These are phyloP conservation scores for Chimonanthus praecox DNA, from an alignment of 164 flowering plant species.

Conservation along the genomic window DNA sequence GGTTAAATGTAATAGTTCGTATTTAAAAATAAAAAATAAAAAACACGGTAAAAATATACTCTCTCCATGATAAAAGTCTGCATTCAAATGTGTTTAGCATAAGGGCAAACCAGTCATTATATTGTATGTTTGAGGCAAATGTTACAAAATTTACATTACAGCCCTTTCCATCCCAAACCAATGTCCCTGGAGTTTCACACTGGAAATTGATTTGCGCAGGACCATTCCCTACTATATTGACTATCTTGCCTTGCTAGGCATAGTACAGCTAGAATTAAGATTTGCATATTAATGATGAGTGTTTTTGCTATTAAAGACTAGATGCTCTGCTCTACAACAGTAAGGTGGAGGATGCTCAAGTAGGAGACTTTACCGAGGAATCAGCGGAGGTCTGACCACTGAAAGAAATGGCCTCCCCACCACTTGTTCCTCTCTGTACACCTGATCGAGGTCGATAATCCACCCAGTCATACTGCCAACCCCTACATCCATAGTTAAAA, in stretches of 20 bases:
- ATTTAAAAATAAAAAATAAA: no score
- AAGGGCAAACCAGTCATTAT: no score
- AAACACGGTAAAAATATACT: no score
- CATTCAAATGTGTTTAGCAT: no score
- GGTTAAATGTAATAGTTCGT: no score
- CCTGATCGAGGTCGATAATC: slow-evolving; percentile 84
- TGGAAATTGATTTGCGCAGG: not conserved
- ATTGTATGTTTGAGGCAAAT: no score
- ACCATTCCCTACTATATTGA: not conserved
- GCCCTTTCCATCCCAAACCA: no score
- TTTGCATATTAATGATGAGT: no score
- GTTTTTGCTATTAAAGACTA: not conserved
- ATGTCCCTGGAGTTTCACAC: no score
- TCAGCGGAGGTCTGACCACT: slow-evolving; percentile 86
- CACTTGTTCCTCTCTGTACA: slow-evolving; percentile 73
- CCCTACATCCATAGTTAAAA: slow-evolving; percentile 27
- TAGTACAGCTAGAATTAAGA: not conserved
- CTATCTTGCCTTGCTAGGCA: not conserved
- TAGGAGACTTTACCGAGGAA: slow-evolving; percentile 41
- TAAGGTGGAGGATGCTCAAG: not conserved
- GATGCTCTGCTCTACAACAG: not conserved
- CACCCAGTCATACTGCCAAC: slow-evolving; percentile 76
- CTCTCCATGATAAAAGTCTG: no score
- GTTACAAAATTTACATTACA: no score
- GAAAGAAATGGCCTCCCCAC: slow-evolving; percentile 76